A percentile compares a stretch with the other conserved stretches of the same genome.
These are phyloP conservation scores for Peronospora tabacina DNA, from an alignment of 352 stramenopile genomes.

Conservation along the genomic window DNA sequence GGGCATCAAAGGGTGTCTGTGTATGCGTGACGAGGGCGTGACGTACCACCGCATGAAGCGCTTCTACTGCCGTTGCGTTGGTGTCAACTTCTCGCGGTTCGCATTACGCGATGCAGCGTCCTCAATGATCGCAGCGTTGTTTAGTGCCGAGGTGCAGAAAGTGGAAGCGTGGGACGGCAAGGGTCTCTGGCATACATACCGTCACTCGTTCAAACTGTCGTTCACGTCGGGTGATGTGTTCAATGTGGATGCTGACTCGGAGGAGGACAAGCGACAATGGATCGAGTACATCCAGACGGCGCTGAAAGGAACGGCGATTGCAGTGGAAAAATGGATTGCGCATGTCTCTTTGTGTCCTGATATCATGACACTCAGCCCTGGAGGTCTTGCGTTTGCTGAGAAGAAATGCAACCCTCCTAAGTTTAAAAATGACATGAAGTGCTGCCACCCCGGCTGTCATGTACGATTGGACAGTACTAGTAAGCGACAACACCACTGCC, in stretches of 20 bases:
- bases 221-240: conserved; percentile 67
- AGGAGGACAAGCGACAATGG: conserved; percentile 74
- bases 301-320: conserved; percentile 33
- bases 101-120: conserved; percentile 54
- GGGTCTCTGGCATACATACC: conserved; percentile 73
- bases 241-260: conserved; percentile 69
- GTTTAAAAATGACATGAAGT: conserved; percentile 63
- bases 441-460: conserved; percentile 52
- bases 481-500: conserved; percentile 78
- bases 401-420: conserved; percentile 55
- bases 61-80: conserved; percentile 75
- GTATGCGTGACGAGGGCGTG: conserved; percentile 76
- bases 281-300: conserved; percentile 69
- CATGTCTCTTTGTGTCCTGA: conserved; percentile 28
- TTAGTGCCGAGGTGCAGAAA: conserved; percentile 63
- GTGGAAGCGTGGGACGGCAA: conserved; percentile 83
- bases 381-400: conserved; percentile 51
- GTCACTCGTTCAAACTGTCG: conserved; percentile 78
- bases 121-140: conserved; percentile 49
- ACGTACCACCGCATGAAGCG: conserved; percentile 84
- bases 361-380: conserved; percentile 44
- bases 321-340: conserved; percentile 34
- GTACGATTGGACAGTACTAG: conserved; percentile 63
- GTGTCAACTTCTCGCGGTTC: conserved; percentile 73
- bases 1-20: conserved; percentile 67